A percentile compares a stretch with the other conserved stretches of the same genome.
phyloP scores from a whole-genome alignment of 1,284 basidiomycete species.

The Sphaerobolus stellatus region DNA sequence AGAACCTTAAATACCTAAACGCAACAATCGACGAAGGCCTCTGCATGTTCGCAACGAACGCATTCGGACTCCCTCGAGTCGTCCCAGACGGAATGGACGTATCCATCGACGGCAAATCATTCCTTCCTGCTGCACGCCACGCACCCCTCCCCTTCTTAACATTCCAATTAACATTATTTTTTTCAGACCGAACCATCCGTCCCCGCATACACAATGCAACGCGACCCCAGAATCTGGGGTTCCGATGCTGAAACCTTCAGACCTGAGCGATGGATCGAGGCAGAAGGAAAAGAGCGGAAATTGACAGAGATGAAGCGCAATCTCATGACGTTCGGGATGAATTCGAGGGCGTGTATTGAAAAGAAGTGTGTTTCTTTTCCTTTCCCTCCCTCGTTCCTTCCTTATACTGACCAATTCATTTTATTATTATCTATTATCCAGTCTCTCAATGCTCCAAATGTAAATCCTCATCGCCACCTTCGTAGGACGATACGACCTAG shows the following conservation, averaged over 20 bases:
- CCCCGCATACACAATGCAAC: slow-evolving; percentile 45
- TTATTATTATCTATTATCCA: neutral
- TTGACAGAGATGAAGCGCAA: slow-evolving; percentile 22
- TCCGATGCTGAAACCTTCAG: slow-evolving; percentile 44
- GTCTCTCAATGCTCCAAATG: slow-evolving; percentile 27
- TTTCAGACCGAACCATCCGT: slow-evolving; percentile 33
- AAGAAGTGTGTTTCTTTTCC: slow-evolving; percentile 10
- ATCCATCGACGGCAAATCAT: slow-evolving; percentile 22
- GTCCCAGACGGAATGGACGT: slow-evolving; percentile 16
- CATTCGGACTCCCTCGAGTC: slow-evolving; percentile 11
- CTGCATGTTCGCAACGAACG: slow-evolving; percentile 12
- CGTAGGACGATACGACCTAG: slow-evolving; percentile 28
- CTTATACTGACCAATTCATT: neutral
- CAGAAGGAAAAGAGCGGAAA: neutral
- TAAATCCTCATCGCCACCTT: slow-evolving; percentile 29
- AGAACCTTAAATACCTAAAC: slow-evolving; percentile 10
- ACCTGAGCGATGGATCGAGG: slow-evolving; percentile 48
- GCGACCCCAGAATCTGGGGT: slow-evolving; percentile 44
- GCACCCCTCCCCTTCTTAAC: too few relatives aligned
- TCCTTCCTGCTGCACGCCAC: too few relatives aligned
- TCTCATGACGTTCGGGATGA: slow-evolving; percentile 29
- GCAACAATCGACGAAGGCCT: slow-evolving; percentile 13
- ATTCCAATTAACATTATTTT: too few relatives aligned
- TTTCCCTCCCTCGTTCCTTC: neutral
- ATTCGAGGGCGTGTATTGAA: slow-evolving; percentile 21